Evolutionary conservation across 2,329 filamentous ascomycete species (phyloP).

Genomic region (Escovopsis weberi): DNA sequence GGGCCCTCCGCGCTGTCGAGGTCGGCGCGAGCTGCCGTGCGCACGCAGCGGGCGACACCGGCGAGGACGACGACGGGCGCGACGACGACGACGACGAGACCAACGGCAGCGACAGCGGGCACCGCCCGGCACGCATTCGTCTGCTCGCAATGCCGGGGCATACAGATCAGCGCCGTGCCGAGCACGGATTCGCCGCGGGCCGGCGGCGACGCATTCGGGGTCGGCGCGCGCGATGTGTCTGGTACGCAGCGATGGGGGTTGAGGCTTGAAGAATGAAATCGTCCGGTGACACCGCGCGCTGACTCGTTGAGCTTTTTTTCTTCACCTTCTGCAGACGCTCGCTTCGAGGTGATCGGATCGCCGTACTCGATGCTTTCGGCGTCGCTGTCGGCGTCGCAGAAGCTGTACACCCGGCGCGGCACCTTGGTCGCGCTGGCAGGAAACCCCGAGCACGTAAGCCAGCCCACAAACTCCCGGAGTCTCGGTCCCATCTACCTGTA

Average conservation of each 20-base stretch:
- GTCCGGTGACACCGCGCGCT: too few relatives aligned
- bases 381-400: conserved; percentile 81
- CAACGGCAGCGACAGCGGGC: too few relatives aligned
- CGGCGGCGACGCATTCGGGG: conserved; percentile 41
- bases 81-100: too few relatives aligned
- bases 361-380: conserved; percentile 92
- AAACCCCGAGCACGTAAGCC: conserved; percentile 70
- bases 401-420: conserved; percentile 81
- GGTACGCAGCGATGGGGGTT: conserved; percentile 23
- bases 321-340: conserved; percentile 52
- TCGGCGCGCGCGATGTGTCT: conserved; percentile 31
- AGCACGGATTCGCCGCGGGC: conserved; percentile 36
- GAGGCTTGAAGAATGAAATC: background rate
- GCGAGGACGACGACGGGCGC: too few relatives aligned
- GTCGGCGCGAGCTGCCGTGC: conserved; percentile 17
- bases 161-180: conserved; percentile 49
- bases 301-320: background rate
- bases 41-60: conserved; percentile 11
- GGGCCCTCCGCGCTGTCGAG: conserved; percentile 26
- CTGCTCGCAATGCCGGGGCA: conserved; percentile 42
- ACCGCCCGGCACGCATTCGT: conserved; percentile 18
- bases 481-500: too few relatives aligned
- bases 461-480: background rate
- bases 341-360: conserved; percentile 83
- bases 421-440: conserved; percentile 83